Conservation (phyloP, 768 basidiomycete species). For the Boletus fagicola region DNA sequence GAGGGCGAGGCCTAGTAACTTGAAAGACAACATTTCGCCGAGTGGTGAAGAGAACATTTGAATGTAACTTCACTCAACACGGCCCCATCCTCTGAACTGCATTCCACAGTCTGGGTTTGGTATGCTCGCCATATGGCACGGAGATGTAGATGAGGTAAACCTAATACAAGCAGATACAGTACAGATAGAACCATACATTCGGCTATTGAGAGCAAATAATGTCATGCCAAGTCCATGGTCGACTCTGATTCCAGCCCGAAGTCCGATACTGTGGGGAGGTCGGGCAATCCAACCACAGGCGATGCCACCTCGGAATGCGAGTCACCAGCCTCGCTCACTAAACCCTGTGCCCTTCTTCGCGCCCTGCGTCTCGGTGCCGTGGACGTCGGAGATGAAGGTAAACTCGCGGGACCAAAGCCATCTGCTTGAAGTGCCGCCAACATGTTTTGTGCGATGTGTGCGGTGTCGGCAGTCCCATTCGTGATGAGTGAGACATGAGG, state of each 20-base stretch:
- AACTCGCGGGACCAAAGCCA: constrained; percentile 50
- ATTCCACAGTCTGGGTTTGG: constrained; percentile 25
- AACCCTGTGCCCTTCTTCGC: constrained; percentile 34
- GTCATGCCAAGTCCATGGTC: constrained; percentile 25
- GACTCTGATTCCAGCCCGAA: constrained; percentile 27
- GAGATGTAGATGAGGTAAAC: constrained; percentile 21
- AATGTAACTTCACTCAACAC: not conserved
- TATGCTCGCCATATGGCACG: constrained; percentile 13
- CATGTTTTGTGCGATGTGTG: constrained; percentile 70
- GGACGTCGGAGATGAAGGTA: constrained; percentile 49
- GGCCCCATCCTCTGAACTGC: not conserved
- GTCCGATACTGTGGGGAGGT: constrained; percentile 30
- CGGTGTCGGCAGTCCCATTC: constrained; percentile 37
- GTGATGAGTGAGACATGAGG: constrained; percentile 19
- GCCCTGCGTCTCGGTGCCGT: constrained; percentile 29
- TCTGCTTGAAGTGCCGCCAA: constrained; percentile 69
- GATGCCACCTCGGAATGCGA: constrained; percentile 28
- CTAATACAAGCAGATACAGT: constrained; percentile 33
- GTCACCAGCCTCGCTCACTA: constrained; percentile 36
- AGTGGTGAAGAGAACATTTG: not conserved
- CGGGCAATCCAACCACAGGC: constrained; percentile 24
- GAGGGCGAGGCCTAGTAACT: constrained; percentile 25
- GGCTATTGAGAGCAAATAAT: constrained; percentile 24
- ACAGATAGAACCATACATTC: constrained; percentile 32
- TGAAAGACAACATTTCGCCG: constrained; percentile 18